Evolutionary conservation across 768 basidiomycete genomes (phyloP).

Genomic region (Boletus fagicola): DNA sequence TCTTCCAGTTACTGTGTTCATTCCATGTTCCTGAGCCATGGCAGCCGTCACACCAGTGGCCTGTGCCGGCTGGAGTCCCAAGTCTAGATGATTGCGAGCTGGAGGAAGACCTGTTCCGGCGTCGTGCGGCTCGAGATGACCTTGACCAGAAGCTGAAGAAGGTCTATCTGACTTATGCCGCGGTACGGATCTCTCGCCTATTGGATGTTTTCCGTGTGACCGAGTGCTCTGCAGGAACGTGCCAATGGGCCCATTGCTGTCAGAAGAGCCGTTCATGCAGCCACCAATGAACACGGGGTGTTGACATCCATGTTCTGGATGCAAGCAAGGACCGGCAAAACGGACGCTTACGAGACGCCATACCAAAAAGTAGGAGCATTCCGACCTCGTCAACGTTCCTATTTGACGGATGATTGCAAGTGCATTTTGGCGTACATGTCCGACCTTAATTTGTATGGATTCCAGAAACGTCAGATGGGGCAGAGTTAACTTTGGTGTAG

Average conservation of each 20-base stretch:
- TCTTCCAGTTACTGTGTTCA: slow-evolving; percentile 72
- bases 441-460: slow-evolving; percentile 70
- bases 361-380: slow-evolving; percentile 65
- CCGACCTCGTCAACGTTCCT: background rate
- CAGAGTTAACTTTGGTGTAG: slow-evolving; percentile 36
- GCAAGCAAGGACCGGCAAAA: slow-evolving; percentile 55
- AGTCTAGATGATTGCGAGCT: slow-evolving; percentile 62
- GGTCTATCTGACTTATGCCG: slow-evolving; percentile 28
- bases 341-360: slow-evolving; percentile 62
- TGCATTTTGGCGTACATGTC: slow-evolving; percentile 80
- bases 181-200: slow-evolving; percentile 15
- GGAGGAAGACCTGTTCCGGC: slow-evolving; percentile 46
- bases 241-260: slow-evolving; percentile 65
- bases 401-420: slow-evolving; percentile 35
- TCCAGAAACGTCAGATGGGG: background rate
- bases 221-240: slow-evolving; percentile 53
- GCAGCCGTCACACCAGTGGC: slow-evolving; percentile 68
- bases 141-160: slow-evolving; percentile 36
- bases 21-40: slow-evolving; percentile 79
- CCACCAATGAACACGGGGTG: slow-evolving; percentile 44
- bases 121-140: slow-evolving; percentile 28
- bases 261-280: slow-evolving; percentile 49
- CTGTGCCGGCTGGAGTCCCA: slow-evolving; percentile 56
- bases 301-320: slow-evolving; percentile 73
- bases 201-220: slow-evolving; percentile 25